These are phyloP conservation scores for Albizia julibrissin DNA, from an alignment of 306 rosid genomes.

Conservation along the genomic window DNA sequence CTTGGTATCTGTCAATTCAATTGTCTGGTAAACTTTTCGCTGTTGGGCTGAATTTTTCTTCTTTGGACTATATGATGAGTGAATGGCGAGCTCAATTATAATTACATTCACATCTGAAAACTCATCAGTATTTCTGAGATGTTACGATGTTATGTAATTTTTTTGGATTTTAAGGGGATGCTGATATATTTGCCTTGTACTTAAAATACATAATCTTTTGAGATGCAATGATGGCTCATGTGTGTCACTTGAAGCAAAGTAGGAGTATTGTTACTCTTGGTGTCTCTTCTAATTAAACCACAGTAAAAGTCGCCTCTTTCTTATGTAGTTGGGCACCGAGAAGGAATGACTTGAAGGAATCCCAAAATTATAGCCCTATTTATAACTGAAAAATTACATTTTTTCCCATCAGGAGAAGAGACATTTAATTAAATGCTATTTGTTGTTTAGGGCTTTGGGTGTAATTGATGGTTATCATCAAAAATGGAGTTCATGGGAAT, in stretches of 20 bases:
- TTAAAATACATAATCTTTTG: neutral
- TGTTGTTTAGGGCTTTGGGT: neutral
- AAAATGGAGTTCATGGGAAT: conserved; percentile 8
- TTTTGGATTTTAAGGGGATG: too few relatives aligned
- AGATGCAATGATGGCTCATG: conserved; percentile 1
- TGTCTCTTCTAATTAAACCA: neutral
- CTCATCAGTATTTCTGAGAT: too few relatives aligned
- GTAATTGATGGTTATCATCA: neutral
- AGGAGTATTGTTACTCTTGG: neutral
- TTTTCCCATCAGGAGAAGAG: neutral
- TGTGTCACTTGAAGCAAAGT: neutral
- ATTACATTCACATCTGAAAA: too few relatives aligned
- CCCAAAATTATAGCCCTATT: neutral
- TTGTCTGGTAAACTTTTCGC: neutral
- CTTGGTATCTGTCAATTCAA: neutral
- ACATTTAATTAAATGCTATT: neutral
- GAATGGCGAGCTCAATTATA: neutral
- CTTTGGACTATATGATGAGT: neutral
- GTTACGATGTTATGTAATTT: too few relatives aligned
- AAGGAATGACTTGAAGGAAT: neutral
- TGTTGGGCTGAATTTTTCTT: neutral
- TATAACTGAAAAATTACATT: neutral
- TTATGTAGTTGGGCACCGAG: neutral
- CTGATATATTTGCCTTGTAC: neutral
- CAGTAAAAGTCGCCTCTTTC: neutral